Evolutionary conservation across 1,284 basidiomycete genomes (phyloP).

Genomic region (Cryptococcus sp.): DNA sequence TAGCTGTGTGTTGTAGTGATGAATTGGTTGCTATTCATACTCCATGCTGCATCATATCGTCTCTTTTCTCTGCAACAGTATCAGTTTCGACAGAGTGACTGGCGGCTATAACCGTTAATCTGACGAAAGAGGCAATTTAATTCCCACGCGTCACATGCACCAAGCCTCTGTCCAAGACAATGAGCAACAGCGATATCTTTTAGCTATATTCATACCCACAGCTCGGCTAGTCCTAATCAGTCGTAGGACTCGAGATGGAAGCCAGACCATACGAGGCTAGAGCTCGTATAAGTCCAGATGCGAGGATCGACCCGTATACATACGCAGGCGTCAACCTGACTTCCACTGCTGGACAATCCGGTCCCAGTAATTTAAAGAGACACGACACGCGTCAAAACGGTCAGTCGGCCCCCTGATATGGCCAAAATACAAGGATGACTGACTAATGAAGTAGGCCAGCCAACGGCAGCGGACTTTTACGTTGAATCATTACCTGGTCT

Average conservation of each 20-base stretch:
- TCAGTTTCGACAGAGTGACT: too few species aligned
- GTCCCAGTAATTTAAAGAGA: background rate
- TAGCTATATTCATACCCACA: background rate
- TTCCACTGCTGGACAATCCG: background rate
- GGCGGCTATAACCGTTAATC: background rate
- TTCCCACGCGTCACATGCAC: background rate
- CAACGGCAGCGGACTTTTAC: conserved; percentile 74
- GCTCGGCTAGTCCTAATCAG: background rate
- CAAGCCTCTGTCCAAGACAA: background rate
- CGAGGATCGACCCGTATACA: background rate
- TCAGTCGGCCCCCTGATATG: background rate
- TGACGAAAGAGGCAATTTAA: background rate
- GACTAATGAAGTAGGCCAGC: conserved; percentile 15
- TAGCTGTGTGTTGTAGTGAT: too few species aligned
- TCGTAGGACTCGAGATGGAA: background rate
- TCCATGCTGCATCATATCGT: too few species aligned
- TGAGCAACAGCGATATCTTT: background rate
- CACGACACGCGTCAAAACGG: background rate
- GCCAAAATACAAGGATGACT: background rate
- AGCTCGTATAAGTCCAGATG: background rate
- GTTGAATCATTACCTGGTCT: conserved; percentile 71
- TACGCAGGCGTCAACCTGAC: background rate
- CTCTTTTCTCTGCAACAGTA: too few species aligned
- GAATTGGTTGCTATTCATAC: too few species aligned
- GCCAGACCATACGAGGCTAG: conserved; percentile 1